Conservation (phyloP, 208 protist species). For the Leishmania tropica region DNA sequence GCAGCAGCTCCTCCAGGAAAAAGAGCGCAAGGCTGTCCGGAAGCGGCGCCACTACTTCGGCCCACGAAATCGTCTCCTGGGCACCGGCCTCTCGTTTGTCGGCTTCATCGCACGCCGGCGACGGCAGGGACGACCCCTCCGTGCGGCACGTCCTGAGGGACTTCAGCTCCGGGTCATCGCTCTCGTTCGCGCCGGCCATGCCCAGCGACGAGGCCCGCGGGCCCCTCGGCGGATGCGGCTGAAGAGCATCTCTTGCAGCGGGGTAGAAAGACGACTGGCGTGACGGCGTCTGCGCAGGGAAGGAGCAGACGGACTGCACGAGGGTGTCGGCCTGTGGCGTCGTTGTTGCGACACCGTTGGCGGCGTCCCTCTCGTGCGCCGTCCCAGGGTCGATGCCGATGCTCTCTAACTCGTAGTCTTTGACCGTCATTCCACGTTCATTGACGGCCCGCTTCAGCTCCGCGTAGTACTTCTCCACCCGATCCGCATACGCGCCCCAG, state of each 20-base stretch:
- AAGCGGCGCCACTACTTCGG: conserved; percentile 35
- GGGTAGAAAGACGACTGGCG: conserved; percentile 6
- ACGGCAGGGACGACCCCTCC: conserved; percentile 9
- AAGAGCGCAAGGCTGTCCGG: conserved; percentile 41
- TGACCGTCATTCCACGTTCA: conserved; percentile 55
- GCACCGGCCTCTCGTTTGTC: conserved; percentile 2
- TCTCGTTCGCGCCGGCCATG: not conserved
- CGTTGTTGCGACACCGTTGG: not conserved
- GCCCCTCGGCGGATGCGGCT: not conserved
- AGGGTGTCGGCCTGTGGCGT: conserved; percentile 21
- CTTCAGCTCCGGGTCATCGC: conserved; percentile 14
- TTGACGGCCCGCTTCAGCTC: conserved; percentile 49
- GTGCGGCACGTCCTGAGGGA: conserved; percentile 50
- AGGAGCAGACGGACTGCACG: conserved; percentile 14
- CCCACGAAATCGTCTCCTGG: conserved; percentile 34
- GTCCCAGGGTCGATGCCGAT: conserved; percentile 24
- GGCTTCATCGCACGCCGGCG: conserved; percentile 2
- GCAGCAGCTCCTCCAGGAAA: conserved; percentile 69
- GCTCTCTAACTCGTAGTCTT: conserved; percentile 70
- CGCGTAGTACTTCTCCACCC: conserved; percentile 58
- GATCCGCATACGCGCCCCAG: conserved; percentile 39
- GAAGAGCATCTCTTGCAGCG: not conserved
- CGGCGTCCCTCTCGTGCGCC: not conserved
- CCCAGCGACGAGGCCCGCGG: not conserved
- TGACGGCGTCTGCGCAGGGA: conserved; percentile 7